Evolutionary conservation across 2,329 filamentous ascomycete genomes (phyloP).

Genomic region (Ophiocordyceps camponoti-leonardi): DNA sequence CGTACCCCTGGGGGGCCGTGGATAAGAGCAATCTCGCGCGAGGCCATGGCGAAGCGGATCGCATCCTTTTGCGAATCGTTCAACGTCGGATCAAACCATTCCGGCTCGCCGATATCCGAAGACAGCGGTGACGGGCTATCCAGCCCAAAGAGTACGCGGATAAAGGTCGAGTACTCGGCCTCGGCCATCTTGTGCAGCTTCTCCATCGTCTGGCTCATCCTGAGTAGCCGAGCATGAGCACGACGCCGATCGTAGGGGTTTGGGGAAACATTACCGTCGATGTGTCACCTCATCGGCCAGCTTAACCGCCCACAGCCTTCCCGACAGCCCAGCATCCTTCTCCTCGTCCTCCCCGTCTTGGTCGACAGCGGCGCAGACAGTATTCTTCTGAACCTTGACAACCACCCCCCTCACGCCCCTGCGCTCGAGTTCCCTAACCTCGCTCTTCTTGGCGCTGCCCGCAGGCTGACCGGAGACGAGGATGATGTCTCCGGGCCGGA

Average conservation of each 20-base stretch:
- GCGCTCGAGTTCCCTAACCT: slow-evolving; percentile 53
- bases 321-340: slow-evolving; percentile 16
- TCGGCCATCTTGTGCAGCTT: slow-evolving; percentile 39
- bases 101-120: slow-evolving; percentile 26
- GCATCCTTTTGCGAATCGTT: slow-evolving; percentile 53
- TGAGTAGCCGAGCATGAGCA: slow-evolving; percentile 7
- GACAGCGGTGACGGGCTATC: slow-evolving; percentile 32
- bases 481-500: slow-evolving; percentile 64
- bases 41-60: slow-evolving; percentile 67
- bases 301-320: slow-evolving; percentile 47
- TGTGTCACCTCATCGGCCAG: slow-evolving; percentile 53
- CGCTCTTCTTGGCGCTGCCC: slow-evolving; percentile 54
- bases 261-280: slow-evolving; percentile 22
- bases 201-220: slow-evolving; percentile 48
- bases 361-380: slow-evolving; percentile 51
- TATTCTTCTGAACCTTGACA: slow-evolving; percentile 38
- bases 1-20: slow-evolving; percentile 76
- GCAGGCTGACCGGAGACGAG: slow-evolving; percentile 58
- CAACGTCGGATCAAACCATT: slow-evolving; percentile 44
- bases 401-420: slow-evolving; percentile 56
- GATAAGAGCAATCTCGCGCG: slow-evolving; percentile 70
- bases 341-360: slow-evolving; percentile 36
- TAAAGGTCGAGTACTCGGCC: slow-evolving; percentile 39
- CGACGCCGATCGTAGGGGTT: no score
- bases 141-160: slow-evolving; percentile 45